A percentile compares a stretch with the other conserved stretches of the same genome.
These are phyloP conservation scores for Rosellinia necatrix DNA, from an alignment of 2,329 filamentous ascomycete genomes.

Conservation along the genomic window DNA sequence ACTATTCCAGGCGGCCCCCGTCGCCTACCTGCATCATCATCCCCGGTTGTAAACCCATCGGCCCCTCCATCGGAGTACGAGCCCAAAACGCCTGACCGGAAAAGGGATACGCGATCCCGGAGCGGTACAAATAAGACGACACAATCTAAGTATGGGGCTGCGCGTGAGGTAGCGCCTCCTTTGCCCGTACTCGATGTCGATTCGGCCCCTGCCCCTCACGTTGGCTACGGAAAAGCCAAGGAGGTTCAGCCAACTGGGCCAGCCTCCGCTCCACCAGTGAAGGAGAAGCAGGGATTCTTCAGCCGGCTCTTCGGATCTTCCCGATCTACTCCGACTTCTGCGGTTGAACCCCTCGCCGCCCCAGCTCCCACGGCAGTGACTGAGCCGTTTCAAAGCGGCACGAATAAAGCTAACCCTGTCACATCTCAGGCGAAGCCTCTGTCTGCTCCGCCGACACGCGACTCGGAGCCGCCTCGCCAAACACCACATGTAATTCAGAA, in stretches of 20 bases:
- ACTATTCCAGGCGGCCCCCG: constrained; percentile 82
- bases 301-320: constrained; percentile 85
- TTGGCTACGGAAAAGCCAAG: constrained; percentile 64
- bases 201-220: constrained; percentile 61
- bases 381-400: constrained; percentile 47
- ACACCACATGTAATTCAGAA: constrained; percentile 69
- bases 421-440: constrained; percentile 52
- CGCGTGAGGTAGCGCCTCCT: constrained; percentile 37
- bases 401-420: constrained; percentile 48
- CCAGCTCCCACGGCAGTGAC: constrained; percentile 44
- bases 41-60: constrained; percentile 45
- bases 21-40: constrained; percentile 41
- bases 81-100: constrained; percentile 42
- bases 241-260: constrained; percentile 51
- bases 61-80: constrained; percentile 48
- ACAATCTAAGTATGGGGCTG: constrained; percentile 37
- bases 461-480: constrained; percentile 50
- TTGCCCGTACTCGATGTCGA: constrained; percentile 45
- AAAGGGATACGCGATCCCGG: constrained; percentile 61
- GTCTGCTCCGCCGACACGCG: constrained; percentile 56
- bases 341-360: constrained; percentile 26
- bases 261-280: constrained; percentile 52
- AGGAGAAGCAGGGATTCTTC: constrained; percentile 87
- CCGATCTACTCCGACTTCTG: constrained; percentile 47
- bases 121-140: constrained; percentile 37